Percentiles rank a stretch among this genome's conserved stretches.
Evolutionary conservation across 441 rosid genomes (phyloP).

Genomic region (Gossypium trilobum): DNA sequence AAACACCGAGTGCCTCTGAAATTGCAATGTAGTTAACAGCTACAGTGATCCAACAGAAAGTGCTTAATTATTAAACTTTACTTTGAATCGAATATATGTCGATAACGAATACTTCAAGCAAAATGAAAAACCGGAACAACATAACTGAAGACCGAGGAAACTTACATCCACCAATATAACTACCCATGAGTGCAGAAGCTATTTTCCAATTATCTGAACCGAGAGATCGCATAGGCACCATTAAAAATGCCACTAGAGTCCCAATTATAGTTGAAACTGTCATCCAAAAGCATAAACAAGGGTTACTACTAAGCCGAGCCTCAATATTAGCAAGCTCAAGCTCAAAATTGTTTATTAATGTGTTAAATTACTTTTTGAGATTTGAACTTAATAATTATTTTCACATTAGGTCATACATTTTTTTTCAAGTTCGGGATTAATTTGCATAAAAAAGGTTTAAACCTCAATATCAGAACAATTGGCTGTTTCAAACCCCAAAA

Average conservation of each 20-base stretch:
- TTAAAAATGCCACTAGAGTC: constrained; percentile 50
- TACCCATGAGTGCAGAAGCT: constrained; percentile 80
- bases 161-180: constrained; percentile 85
- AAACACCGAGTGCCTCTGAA: constrained; percentile 57
- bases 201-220: constrained; percentile 85
- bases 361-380: no score
- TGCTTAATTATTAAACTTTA: neutral
- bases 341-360: no score
- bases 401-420: no score
- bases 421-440: no score
- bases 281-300: constrained; percentile 18
- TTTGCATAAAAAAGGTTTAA: no score
- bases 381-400: no score
- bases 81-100: neutral
- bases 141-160: neutral
- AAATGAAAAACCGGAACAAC: no score
- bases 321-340: no score
- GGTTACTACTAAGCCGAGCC: neutral
- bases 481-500: no score
- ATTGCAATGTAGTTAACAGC: constrained; percentile 80
- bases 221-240: constrained; percentile 79
- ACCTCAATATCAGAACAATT: no score
- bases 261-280: constrained; percentile 65
- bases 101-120: no score
- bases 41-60: constrained; percentile 22